Evolutionary conservation across 257 asterid genomes (phyloP), one percentile per base, ranked within the genome.

Genomic region (Striga asiatica): DNA sequence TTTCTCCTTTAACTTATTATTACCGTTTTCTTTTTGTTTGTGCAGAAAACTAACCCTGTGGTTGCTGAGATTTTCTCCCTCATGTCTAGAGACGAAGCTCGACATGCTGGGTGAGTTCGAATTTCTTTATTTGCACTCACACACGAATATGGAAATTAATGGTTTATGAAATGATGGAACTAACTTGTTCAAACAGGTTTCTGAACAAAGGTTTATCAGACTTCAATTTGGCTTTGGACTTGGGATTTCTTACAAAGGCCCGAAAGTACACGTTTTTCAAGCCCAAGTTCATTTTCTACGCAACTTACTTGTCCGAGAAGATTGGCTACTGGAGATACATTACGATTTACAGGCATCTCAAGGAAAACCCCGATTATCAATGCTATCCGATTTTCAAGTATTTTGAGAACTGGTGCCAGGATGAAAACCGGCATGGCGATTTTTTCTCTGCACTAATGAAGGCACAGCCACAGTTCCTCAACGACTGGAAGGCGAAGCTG

Each of bases 351-450:
- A 71, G 99, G 73, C 99, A 92, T 71, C 94, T 92, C 58, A 92
- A 88, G 73, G 69, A 82, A 41, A 92, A 92, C 57, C 97, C 97
- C 0, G 94, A 92, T 53, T 92, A 74, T 74, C 93, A 79, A 49
- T 88, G 95, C 69, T 92, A 92, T 59, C 99, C 99, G 0, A 92
- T 92, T 64, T 92, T 92, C 91, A 88, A 92, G 24, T 92, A 92
- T 91, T 92, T 92, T 0, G 97, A 92, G 87, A 92, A 92, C 85
- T 92, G 99, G 99, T 92, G 99, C 79, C 97, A 92, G 71, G 99
- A 92, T 54, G 99, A 92, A 86, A 88, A 92, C 60, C 95, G 99
- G 61, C 99, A 92, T 2, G 99, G 99, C 11, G 99, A 92, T 75
- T 92, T 92, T 88, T 92, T 92, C 93, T 88, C 97, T 8, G 97